phyloP scores from a whole-genome alignment of 352 stramenopile species.

The Globisporangium polare region DNA sequence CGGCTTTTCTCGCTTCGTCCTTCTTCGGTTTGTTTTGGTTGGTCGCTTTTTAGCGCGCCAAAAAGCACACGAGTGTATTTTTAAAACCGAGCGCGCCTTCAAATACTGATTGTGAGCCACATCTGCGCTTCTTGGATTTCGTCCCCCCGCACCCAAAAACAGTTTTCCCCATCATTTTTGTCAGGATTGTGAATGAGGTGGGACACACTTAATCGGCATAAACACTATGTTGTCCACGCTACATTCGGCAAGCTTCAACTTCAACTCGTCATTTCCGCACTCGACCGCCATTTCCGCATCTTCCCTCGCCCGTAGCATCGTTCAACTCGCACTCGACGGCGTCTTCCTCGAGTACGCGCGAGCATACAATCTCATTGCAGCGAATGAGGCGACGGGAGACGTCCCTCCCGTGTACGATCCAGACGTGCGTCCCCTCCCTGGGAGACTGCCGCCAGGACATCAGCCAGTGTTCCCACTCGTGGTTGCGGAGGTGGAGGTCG shows the following conservation, averaged over 20 bases:
- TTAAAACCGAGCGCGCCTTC: background rate
- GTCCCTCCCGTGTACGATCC: background rate
- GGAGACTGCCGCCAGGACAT: background rate
- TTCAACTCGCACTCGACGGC: background rate
- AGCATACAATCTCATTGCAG: no score
- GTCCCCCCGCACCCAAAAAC: background rate
- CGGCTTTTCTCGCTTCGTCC: background rate
- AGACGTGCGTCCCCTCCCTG: background rate
- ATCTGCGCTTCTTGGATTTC: background rate
- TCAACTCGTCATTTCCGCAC: no score
- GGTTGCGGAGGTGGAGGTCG: background rate
- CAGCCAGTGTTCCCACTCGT: background rate
- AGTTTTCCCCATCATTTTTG: background rate
- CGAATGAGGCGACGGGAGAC: background rate
- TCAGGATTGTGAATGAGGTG: no score
- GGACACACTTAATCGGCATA: no score
- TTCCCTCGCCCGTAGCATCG: no score
- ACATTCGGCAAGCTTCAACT: no score
- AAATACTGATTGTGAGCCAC: background rate
- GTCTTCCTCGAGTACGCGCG: background rate
- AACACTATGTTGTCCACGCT: no score
- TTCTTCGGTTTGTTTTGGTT: background rate
- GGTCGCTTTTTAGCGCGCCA: background rate
- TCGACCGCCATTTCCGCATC: no score
- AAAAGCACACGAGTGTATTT: background rate